Conservation (phyloP, 2,329 filamentous ascomycete species). For the Epichloe amarillans region DNA sequence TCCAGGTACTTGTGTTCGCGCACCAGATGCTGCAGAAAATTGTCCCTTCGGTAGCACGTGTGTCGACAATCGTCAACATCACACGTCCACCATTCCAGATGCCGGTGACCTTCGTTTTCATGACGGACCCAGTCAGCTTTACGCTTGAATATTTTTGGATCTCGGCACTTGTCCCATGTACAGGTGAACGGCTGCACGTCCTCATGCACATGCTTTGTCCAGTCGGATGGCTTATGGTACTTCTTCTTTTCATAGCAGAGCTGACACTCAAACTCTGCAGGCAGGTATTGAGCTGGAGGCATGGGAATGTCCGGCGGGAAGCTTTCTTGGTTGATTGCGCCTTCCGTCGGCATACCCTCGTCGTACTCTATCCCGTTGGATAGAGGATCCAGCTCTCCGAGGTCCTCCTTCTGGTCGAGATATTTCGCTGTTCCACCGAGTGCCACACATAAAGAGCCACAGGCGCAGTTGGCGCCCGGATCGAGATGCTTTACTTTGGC, state of each 20-base stretch:
- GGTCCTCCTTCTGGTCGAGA: slow-evolving; percentile 48
- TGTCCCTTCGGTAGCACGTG: slow-evolving; percentile 75
- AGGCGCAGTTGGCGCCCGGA: slow-evolving; percentile 47
- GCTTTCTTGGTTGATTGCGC: slow-evolving; percentile 54
- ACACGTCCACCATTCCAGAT: slow-evolving; percentile 85
- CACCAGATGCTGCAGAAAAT: slow-evolving; percentile 85
- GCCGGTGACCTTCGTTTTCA: slow-evolving; percentile 81
- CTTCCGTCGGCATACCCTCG: slow-evolving; percentile 55
- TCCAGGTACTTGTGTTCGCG: slow-evolving; percentile 81
- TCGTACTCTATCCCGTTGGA: slow-evolving; percentile 39
- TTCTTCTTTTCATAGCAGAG: slow-evolving; percentile 77
- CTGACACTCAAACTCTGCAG: slow-evolving; percentile 80
- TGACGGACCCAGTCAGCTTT: slow-evolving; percentile 95
- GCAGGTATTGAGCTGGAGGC: slow-evolving; percentile 63
- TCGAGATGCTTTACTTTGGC: slow-evolving; percentile 57
- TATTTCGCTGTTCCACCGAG: slow-evolving; percentile 50
- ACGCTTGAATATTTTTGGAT: slow-evolving; percentile 84
- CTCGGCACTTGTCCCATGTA: slow-evolving; percentile 70
- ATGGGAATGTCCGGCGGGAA: slow-evolving; percentile 73
- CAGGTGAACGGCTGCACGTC: slow-evolving; percentile 90
- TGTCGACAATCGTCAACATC: slow-evolving; percentile 70
- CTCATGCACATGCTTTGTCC: slow-evolving; percentile 93
- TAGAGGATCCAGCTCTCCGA: slow-evolving; percentile 44
- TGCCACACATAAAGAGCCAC: slow-evolving; percentile 48
- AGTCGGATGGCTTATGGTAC: slow-evolving; percentile 84